These are phyloP conservation scores for Alternaria ventricosa DNA, from an alignment of 2,329 filamentous ascomycete genomes.

Conservation along the genomic window DNA sequence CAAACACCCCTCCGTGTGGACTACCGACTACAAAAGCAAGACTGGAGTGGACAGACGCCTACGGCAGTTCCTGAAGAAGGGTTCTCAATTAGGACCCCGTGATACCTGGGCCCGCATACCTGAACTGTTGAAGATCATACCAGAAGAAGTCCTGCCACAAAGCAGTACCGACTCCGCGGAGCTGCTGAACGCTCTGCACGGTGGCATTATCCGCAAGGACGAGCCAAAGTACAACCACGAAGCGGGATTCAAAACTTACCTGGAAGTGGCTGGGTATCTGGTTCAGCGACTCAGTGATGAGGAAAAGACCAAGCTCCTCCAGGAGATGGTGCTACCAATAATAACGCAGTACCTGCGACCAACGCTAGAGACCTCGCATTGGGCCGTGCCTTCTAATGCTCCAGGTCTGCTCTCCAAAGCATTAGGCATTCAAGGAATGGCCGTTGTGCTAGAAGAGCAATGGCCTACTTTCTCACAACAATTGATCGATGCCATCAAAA, in stretches of 20 bases:
- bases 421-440: slow-evolving; percentile 51
- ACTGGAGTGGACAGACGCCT: slow-evolving; percentile 65
- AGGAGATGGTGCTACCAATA: slow-evolving; percentile 59
- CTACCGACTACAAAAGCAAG: slow-evolving; percentile 65
- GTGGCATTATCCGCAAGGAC: slow-evolving; percentile 75
- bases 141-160: slow-evolving; percentile 61
- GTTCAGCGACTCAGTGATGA: slow-evolving; percentile 51
- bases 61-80: slow-evolving; percentile 76
- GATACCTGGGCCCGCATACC: slow-evolving; percentile 76
- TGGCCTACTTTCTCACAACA: slow-evolving; percentile 69
- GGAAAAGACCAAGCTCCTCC: slow-evolving; percentile 55
- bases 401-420: slow-evolving; percentile 50
- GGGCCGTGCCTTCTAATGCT: slow-evolving; percentile 57
- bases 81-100: slow-evolving; percentile 77
- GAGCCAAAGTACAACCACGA: slow-evolving; percentile 73
- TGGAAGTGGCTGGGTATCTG: slow-evolving; percentile 64
- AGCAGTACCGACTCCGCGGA: slow-evolving; percentile 62
- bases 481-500: slow-evolving; percentile 71
- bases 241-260: slow-evolving; percentile 77
- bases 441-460: slow-evolving; percentile 59
- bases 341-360: slow-evolving; percentile 61
- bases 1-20: slow-evolving; percentile 75
- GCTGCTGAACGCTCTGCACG: slow-evolving; percentile 71
- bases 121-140: slow-evolving; percentile 65
- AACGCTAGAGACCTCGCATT: slow-evolving; percentile 54